Evolutionary conservation across 169 alveolate genomes (phyloP).

Genomic region (Cryptosporidium parvum): DNA sequence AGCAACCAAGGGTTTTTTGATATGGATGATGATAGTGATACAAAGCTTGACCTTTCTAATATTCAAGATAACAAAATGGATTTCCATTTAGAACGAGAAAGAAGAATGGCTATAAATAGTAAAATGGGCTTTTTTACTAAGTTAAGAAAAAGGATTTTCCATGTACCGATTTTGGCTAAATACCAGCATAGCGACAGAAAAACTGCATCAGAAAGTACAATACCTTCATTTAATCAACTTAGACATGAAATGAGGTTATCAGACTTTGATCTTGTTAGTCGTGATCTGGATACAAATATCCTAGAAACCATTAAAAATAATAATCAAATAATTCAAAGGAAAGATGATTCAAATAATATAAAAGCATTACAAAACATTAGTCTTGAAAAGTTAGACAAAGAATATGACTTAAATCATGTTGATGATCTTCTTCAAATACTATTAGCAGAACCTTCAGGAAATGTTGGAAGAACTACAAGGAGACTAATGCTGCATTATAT

Average conservation of each 20-base stretch:
- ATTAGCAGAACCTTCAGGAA: slow-evolving; percentile 80
- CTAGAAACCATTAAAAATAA: slow-evolving; percentile 9
- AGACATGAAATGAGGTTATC: not conserved
- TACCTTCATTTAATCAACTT: slow-evolving; percentile 12
- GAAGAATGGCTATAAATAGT: not conserved
- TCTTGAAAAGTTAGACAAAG: not conserved
- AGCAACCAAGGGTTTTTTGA: slow-evolving; percentile 5
- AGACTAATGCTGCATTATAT: slow-evolving; percentile 77
- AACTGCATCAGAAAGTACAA: not conserved
- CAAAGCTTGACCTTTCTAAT: not conserved
- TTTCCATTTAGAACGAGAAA: not conserved
- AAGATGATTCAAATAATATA: not conserved
- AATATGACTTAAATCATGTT: not conserved
- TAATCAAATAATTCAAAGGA: slow-evolving; percentile 11
- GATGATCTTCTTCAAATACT: slow-evolving; percentile 60
- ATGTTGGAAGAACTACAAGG: slow-evolving; percentile 81
- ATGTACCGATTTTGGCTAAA: slow-evolving; percentile 18
- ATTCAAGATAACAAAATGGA: not conserved
- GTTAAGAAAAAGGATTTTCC: slow-evolving; percentile 27
- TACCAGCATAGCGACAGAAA: not conserved
- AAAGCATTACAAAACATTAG: not conserved
- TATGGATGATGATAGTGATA: not conserved
- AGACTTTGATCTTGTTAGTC: slow-evolving; percentile 36
- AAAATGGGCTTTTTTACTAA: not conserved
- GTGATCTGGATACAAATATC: slow-evolving; percentile 7